These are phyloP conservation scores for Colletotrichum gloeosporioides DNA, from an alignment of 2,329 filamentous ascomycete genomes.

Conservation along the genomic window DNA sequence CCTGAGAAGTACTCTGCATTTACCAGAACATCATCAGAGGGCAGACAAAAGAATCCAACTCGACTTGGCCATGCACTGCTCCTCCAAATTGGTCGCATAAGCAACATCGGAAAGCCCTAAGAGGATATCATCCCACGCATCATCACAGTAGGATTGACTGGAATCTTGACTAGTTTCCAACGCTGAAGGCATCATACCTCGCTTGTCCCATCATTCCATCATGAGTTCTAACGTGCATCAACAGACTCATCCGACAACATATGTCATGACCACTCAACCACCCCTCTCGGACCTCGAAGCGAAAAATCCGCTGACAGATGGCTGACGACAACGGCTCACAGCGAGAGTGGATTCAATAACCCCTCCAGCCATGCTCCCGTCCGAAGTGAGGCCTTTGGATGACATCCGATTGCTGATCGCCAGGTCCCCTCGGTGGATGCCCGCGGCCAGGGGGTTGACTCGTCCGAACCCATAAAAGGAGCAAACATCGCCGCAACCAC, in stretches of 20 bases:
- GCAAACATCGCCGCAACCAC: neutral
- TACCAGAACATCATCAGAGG: neutral
- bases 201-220: accelerated
- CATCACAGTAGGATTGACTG: accelerated
- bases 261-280: accelerated
- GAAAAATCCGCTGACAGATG: neutral
- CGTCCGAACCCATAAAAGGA: neutral
- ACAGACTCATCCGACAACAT: neutral
- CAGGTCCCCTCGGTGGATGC: neutral
- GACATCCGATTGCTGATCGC: neutral
- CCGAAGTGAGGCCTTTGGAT: neutral
- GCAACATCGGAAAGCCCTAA: no score
- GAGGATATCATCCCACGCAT: neutral
- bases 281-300: neutral
- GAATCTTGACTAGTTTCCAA: neutral
- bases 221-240: neutral
- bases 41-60: no score
- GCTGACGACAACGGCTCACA: neutral
- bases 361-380: neutral
- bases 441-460: neutral
- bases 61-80: no score
- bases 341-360: neutral
- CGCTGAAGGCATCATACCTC: no score
- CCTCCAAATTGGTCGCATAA: no score
- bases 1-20: neutral